These are phyloP conservation scores for Astrothelium subdiscretum DNA, from an alignment of 495 filamentous ascomycete genomes.

Conservation along the genomic window DNA sequence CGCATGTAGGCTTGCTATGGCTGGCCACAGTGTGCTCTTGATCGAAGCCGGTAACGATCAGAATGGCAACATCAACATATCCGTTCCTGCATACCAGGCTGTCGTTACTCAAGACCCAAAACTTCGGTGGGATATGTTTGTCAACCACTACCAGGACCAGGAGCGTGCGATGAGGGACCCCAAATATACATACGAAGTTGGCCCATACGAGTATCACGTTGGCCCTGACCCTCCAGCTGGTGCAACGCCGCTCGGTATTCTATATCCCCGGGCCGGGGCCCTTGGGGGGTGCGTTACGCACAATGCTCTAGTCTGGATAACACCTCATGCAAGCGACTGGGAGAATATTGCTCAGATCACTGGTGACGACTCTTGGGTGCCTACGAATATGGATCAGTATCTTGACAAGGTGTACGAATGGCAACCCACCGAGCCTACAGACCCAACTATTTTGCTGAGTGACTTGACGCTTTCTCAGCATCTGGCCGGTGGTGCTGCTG, in stretches of 20 bases:
- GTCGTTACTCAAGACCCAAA: conserved; percentile 25
- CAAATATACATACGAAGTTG: conserved; percentile 33
- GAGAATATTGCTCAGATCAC: conserved; percentile 36
- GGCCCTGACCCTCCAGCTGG: conserved; percentile 34
- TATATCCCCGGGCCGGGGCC: conserved; percentile 37
- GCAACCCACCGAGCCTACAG: conserved; percentile 17
- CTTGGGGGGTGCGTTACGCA: conserved; percentile 41
- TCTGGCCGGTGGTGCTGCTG: conserved; percentile 38
- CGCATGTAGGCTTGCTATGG: conserved; percentile 48
- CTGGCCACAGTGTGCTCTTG: conserved; percentile 47
- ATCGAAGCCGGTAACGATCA: conserved; percentile 56
- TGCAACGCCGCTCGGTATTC: conserved; percentile 32
- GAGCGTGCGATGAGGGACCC: neutral
- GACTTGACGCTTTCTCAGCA: conserved; percentile 36
- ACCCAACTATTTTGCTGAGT: conserved; percentile 35
- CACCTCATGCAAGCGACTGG: conserved; percentile 35
- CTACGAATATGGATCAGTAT: conserved; percentile 38
- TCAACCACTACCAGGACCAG: conserved; percentile 5
- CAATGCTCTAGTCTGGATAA: conserved; percentile 35
- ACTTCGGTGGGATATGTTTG: conserved; percentile 35
- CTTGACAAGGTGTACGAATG: conserved; percentile 29
- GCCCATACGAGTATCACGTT: conserved; percentile 8
- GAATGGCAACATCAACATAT: conserved; percentile 19
- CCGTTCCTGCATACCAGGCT: neutral
- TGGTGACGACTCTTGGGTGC: conserved; percentile 36